Evolutionary conservation across 495 filamentous ascomycete species (phyloP).

Genomic region (Cetradonia linearis): DNA sequence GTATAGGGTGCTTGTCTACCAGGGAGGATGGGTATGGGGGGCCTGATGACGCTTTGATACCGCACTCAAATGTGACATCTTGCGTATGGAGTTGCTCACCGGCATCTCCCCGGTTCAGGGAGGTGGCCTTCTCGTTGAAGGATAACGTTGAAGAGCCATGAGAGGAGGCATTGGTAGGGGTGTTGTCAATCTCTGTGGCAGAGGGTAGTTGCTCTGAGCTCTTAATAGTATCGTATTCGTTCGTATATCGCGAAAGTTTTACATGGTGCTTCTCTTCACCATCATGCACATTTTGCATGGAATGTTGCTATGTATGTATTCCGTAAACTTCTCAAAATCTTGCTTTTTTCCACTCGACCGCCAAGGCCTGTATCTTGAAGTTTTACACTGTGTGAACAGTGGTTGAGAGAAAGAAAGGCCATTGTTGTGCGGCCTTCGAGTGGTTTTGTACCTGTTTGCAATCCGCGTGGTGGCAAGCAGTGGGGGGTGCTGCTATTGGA

Average conservation of each 20-base stretch:
- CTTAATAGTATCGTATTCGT: neutral
- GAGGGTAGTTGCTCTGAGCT: neutral
- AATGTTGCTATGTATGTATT: neutral
- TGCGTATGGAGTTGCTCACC: neutral
- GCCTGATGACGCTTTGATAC: neutral
- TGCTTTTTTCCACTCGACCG: neutral
- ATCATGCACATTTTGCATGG: conserved; percentile 4
- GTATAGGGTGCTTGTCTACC: neutral
- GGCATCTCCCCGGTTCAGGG: neutral
- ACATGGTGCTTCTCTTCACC: conserved; percentile 12
- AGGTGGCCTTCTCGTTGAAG: neutral
- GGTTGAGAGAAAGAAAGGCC: neutral
- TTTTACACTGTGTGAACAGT: neutral
- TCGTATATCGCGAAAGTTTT: conserved; percentile 5
- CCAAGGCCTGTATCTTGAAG: neutral
- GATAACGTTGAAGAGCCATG: neutral
- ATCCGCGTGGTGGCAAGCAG: conserved; percentile 10
- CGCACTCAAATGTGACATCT: neutral
- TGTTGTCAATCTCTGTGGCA: neutral
- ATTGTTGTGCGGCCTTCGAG: neutral
- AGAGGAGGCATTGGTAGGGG: neutral
- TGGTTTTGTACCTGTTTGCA: neutral
- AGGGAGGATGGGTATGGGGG: neutral
- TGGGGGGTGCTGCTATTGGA: conserved; percentile 6
- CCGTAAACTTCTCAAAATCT: neutral